phyloP scores from a whole-genome alignment of 352 stramenopile species.

The Chrysophaeum taylorii region DNA sequence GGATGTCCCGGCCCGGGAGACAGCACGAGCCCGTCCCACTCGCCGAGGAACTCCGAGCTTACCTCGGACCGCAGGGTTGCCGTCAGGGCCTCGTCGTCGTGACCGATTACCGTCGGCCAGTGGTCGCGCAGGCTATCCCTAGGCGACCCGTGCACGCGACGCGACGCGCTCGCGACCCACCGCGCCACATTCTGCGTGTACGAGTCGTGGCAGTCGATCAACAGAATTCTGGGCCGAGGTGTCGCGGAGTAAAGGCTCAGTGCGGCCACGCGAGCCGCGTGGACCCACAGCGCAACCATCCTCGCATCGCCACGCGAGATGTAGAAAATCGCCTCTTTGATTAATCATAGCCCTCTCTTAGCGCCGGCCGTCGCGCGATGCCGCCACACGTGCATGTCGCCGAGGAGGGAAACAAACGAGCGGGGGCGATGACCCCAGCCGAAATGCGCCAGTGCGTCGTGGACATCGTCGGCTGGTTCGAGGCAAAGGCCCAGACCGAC shows the following conservation, averaged over 20 bases:
- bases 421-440: not conserved
- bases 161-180: constrained; percentile 56
- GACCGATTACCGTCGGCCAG: constrained; percentile 64
- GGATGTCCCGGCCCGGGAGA: constrained; percentile 66
- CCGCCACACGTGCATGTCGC: too few species aligned
- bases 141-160: not conserved
- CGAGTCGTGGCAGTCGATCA: constrained; percentile 85
- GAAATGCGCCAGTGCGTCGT: constrained; percentile 1
- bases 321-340: too few species aligned
- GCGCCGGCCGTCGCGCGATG: too few species aligned
- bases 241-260: too few species aligned
- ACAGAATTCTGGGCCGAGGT: too few species aligned
- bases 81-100: constrained; percentile 66
- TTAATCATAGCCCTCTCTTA: too few species aligned
- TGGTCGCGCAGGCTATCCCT: constrained; percentile 71
- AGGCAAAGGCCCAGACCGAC: not conserved
- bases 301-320: too few species aligned
- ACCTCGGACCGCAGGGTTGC: too few species aligned
- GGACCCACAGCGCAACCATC: too few species aligned
- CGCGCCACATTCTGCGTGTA: constrained; percentile 83
- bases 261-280: too few species aligned
- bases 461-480: constrained; percentile 8
- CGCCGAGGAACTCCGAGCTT: constrained; percentile 42
- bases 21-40: constrained; percentile 41
- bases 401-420: constrained; percentile 11